Base-by-base conservation (phyloP, 148 eudicot genomes). In the Amaranthus hypochondriacus region DNA sequence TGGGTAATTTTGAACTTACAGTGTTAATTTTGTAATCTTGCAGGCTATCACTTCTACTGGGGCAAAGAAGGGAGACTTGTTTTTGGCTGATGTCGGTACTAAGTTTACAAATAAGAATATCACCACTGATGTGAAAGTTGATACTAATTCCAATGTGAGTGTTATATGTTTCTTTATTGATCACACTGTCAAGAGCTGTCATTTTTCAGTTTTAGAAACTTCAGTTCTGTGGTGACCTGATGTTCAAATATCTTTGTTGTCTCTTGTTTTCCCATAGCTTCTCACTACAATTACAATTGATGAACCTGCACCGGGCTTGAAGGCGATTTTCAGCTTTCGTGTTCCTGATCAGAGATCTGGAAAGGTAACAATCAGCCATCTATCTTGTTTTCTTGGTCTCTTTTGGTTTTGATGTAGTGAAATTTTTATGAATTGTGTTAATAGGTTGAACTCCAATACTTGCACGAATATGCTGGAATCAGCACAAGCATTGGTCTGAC, bases 301-400 rank as follows among this genome's bases (percentile, higher is more conserved):
- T 76, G 97, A 94, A 74, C 90, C 93, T 79, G 93, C 96, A 18
- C 98, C 98, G 15, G 98, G 98, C 65, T 80, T 89, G 79, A 94
- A 94, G 88, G 85, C 97, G 50, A 88, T 94, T 73, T 75, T 92
- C 13, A 92, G 92, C 89, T 89, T 89, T 71, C 74, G 81, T 62
- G 89, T 85, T 69, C 98, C 98, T 73, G 92, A 94, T 78, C 96
- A 94, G 78, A 89, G 81, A 81, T 91, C 98, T 70, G 98, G 93
- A 83, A 94, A 92, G 97, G 98, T 89, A 81, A 70, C 5, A 44
- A 6, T 2, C 13, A 28, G 21, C 48, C 9, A 7, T 47, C 13
- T 60, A 21, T 18, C 18, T 9, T 28, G 44, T 50, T 7, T 59
- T 60, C 52, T 4, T 10, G 52, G 8, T 18, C 13, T 66, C 13